Conservation (phyloP, 176 grass and related monocot species). For the Luzula sylvatica region DNA sequence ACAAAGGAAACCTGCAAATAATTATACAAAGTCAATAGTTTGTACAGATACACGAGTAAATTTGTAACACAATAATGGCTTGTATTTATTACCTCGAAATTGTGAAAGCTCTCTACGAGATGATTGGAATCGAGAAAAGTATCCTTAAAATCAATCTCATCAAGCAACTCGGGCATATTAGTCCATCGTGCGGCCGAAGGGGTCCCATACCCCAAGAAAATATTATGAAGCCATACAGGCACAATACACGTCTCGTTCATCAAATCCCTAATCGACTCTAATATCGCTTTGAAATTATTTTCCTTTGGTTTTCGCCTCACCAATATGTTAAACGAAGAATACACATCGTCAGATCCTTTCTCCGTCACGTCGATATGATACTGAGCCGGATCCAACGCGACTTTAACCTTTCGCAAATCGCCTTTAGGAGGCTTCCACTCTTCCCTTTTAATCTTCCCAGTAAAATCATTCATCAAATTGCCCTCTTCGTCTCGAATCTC, state of each 20-base stretch:
- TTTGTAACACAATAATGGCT: neutral
- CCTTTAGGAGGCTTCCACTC: constrained; percentile 98
- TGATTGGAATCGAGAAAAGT: constrained; percentile 86
- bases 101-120: constrained; percentile 66
- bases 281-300: constrained; percentile 98
- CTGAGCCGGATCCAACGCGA: constrained; percentile 88
- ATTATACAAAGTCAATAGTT: constrained; percentile 9
- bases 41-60: too few relatives aligned
- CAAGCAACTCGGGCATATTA: constrained; percentile 86
- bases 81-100: constrained; percentile 59
- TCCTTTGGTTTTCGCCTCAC: constrained; percentile 99
- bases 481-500: constrained; percentile 88
- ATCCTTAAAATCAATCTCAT: constrained; percentile 94
- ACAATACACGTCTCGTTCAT: constrained; percentile 99
- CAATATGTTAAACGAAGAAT: constrained; percentile 87
- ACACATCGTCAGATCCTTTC: constrained; percentile 74
- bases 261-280: constrained; percentile 96
- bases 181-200: constrained; percentile 86
- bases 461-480: constrained; percentile 96
- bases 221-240: constrained; percentile 97
- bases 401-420: constrained; percentile 75
- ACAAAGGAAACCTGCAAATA: constrained; percentile 76
- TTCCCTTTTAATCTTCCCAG: constrained; percentile 89
- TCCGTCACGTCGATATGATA: constrained; percentile 90
- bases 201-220: constrained; percentile 97